A percentile compares a stretch with the other conserved stretches of the same genome.
phyloP scores from a whole-genome alignment of 2,329 filamentous ascomycete genomes.

The Alternaria sp. region DNA sequence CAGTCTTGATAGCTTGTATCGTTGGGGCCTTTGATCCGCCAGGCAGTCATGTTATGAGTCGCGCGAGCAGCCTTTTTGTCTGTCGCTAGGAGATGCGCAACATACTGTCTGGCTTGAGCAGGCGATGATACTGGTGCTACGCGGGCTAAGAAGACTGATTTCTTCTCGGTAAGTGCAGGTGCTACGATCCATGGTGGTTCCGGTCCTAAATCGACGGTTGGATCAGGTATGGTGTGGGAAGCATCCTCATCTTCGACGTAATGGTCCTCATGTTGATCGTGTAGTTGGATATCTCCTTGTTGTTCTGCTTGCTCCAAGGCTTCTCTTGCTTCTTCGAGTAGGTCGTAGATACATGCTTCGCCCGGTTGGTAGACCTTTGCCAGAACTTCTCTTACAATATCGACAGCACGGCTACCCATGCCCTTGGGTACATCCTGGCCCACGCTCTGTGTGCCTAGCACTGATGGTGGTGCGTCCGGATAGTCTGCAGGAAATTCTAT shows the following conservation, averaged over 20 bases:
- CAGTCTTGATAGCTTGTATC: constrained; percentile 80
- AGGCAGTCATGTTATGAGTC: constrained; percentile 95
- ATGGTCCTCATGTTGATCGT: constrained; percentile 28
- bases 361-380: constrained; percentile 74
- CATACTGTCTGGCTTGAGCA: constrained; percentile 72
- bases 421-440: constrained; percentile 73
- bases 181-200: constrained; percentile 77
- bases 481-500: constrained; percentile 78
- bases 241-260: constrained; percentile 10
- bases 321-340: constrained; percentile 72
- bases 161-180: constrained; percentile 77
- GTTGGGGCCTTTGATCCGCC: constrained; percentile 74
- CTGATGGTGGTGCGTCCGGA: constrained; percentile 74
- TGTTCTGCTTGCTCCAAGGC: constrained; percentile 59
- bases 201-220: constrained; percentile 38
- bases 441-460: constrained; percentile 81
- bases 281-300: constrained; percentile 35
- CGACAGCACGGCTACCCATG: constrained; percentile 74
- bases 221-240: constrained; percentile 8
- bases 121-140: constrained; percentile 74
- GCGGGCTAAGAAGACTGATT: constrained; percentile 86
- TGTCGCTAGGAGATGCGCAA: constrained; percentile 78
- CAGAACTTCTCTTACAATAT: constrained; percentile 72
- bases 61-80: constrained; percentile 87
- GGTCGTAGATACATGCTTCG: constrained; percentile 86